Conservation (phyloP, 1,139 yeast species). For the Candida anutae region DNA sequence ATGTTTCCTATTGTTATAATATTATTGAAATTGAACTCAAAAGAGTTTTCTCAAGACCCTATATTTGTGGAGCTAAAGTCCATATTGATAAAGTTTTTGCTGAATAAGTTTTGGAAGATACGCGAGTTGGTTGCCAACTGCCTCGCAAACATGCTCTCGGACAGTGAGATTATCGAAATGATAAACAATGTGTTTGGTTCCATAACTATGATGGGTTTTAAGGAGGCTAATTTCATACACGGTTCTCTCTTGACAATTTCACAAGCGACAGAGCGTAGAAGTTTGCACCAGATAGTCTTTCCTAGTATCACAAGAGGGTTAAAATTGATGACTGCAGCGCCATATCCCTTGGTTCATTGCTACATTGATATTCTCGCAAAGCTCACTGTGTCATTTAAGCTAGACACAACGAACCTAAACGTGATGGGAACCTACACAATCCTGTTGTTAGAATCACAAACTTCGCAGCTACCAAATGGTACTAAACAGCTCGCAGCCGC, state of each 20-base stretch:
- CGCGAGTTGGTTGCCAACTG: conserved; percentile 81
- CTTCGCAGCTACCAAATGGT: conserved; percentile 28
- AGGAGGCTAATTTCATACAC: conserved; percentile 5
- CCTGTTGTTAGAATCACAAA: conserved; percentile 1
- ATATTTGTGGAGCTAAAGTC: conserved; percentile 6
- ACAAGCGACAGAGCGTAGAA: conserved; percentile 4
- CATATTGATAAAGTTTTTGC: conserved; percentile 6
- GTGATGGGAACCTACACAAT: conserved; percentile 5
- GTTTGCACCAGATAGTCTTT: conserved; percentile 1
- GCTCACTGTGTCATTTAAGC: conserved; percentile 4
- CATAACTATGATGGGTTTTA: conserved; percentile 1
- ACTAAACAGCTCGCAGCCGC: conserved; percentile 36
- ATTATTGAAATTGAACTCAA: conserved; percentile 47
- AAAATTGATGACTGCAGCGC: no score
- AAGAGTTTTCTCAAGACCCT: conserved; percentile 2
- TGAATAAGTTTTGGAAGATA: conserved; percentile 61
- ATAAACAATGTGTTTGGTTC: conserved; percentile 2
- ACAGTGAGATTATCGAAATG: conserved; percentile 12
- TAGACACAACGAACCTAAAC: conserved; percentile 2
- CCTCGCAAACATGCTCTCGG: conserved; percentile 42
- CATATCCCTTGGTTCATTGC: conserved; percentile 20
- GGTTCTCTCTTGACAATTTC: conserved; percentile 4
- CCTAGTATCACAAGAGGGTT: no score
- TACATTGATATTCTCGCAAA: conserved; percentile 21
- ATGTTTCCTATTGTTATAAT: conserved; percentile 72